phyloP scores from a whole-genome alignment of 306 rosid species.

The Lathyrus sativus region DNA sequence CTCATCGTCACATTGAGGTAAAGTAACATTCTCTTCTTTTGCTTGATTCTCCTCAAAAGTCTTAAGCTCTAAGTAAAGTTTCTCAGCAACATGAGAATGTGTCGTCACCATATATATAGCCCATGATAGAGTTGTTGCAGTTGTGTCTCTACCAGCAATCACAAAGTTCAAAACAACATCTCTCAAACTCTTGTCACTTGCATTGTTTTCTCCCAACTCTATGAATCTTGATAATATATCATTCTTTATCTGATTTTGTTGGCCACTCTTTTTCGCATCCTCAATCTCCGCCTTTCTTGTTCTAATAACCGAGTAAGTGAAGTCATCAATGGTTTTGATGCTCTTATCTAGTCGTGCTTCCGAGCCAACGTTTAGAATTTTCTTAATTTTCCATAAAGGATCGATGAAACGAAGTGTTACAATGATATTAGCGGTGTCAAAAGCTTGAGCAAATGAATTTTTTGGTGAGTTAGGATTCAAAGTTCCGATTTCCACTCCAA shows the following conservation, averaged over 20 bases:
- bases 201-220: constrained; percentile 59
- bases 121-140: constrained; percentile 95
- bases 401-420: constrained; percentile 91
- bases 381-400: constrained; percentile 82
- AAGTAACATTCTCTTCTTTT: constrained; percentile 53
- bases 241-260: constrained; percentile 66
- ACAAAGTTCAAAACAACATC: constrained; percentile 88
- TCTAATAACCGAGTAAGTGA: constrained; percentile 79
- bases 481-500: constrained; percentile 94
- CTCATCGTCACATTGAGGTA: constrained; percentile 62
- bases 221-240: constrained; percentile 91
- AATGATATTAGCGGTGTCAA: constrained; percentile 81
- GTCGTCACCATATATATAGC: constrained; percentile 83
- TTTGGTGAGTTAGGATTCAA: constrained; percentile 71
- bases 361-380: constrained; percentile 64
- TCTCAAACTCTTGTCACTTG: constrained; percentile 76
- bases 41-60: constrained; percentile 66
- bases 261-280: constrained; percentile 40
- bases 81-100: constrained; percentile 67
- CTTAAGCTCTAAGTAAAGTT: constrained; percentile 71
- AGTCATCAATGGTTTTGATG: constrained; percentile 70
- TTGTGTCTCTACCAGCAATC: constrained; percentile 98
- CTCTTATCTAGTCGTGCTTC: constrained; percentile 83
- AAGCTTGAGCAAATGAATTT: constrained; percentile 75
- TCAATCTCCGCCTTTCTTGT: constrained; percentile 81